phyloP scores from a whole-genome alignment of 176 grass and related monocot species.

The Bothriochloa decipiens region DNA sequence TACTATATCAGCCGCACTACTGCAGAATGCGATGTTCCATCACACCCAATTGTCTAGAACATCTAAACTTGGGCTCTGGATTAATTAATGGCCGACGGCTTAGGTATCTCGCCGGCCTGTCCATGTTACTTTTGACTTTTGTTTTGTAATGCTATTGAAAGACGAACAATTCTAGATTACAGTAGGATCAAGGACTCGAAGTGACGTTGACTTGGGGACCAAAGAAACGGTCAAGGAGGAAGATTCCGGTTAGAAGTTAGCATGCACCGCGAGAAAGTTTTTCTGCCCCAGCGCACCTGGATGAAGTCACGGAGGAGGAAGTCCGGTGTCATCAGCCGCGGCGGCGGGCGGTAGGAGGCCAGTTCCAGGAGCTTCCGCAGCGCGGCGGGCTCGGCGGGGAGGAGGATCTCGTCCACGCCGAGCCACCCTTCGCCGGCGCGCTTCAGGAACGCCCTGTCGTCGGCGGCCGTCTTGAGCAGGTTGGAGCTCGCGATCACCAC shows the following conservation, averaged over 20 bases:
- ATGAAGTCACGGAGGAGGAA: conserved; percentile 58
- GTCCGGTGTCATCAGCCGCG: conserved; percentile 50
- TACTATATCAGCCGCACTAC: too few relatives aligned
- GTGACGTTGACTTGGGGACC: neutral
- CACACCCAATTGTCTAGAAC: neutral
- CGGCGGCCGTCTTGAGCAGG: conserved; percentile 68
- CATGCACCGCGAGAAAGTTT: too few relatives aligned
- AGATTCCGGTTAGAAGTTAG: neutral
- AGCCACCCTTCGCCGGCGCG: conserved; percentile 47
- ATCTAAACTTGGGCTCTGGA: neutral
- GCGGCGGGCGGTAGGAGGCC: conserved; percentile 35
- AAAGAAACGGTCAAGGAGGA: neutral
- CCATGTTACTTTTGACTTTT: neutral
- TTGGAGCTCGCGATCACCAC: conserved; percentile 87
- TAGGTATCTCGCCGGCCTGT: neutral
- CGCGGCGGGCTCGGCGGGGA: conserved; percentile 45
- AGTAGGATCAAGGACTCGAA: neutral
- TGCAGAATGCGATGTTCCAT: neutral
- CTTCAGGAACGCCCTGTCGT: conserved; percentile 55
- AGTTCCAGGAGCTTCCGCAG: conserved; percentile 46
- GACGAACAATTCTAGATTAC: neutral
- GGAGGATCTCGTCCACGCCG: conserved; percentile 35
- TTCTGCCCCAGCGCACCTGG: neutral
- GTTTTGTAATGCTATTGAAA: neutral
- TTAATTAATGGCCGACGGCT: neutral